Percentiles rank a stretch among this genome's conserved stretches.
Conservation (phyloP, 805 yeast genomes). For the Teunomyces panamensis region DNA sequence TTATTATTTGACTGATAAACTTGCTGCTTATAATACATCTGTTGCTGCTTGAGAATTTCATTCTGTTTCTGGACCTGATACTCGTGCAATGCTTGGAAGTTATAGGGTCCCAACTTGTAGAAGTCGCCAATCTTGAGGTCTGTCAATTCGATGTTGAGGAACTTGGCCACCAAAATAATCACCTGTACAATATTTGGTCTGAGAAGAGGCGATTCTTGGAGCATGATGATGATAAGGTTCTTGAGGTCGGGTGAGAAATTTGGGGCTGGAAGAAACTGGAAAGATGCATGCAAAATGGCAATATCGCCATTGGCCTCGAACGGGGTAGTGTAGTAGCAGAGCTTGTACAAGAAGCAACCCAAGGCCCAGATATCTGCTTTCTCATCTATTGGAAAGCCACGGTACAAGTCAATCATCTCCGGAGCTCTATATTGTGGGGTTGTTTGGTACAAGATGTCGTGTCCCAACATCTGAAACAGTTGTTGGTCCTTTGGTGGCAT, state of each 20-base stretch:
- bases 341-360: conserved; percentile 85
- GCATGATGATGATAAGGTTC: conserved; percentile 71
- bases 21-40: conserved; percentile 41
- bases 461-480: conserved; percentile 72
- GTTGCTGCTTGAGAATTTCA: conserved; percentile 34
- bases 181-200: conserved; percentile 91
- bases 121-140: conserved; percentile 38
- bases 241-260: conserved; percentile 67
- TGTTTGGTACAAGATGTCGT: conserved; percentile 85
- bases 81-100: conserved; percentile 53
- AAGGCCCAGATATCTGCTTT: conserved; percentile 96
- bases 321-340: conserved; percentile 92
- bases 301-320: conserved; percentile 86
- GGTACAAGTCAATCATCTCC: conserved; percentile 88
- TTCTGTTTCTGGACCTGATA: conserved; percentile 43
- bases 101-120: conserved; percentile 52
- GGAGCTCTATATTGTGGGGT: conserved; percentile 96
- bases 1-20: conserved; percentile 1
- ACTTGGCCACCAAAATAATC: conserved; percentile 57
- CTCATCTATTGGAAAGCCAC: conserved; percentile 83
- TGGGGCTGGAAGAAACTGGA: conserved; percentile 71
- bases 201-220: conserved; percentile 75
- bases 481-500: conserved; percentile 73
- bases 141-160: conserved; percentile 35
- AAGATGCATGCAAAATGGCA: conserved; percentile 82